Evolutionary conservation across 2,329 filamentous ascomycete species (phyloP).

Genomic region (Phoma sp.): DNA sequence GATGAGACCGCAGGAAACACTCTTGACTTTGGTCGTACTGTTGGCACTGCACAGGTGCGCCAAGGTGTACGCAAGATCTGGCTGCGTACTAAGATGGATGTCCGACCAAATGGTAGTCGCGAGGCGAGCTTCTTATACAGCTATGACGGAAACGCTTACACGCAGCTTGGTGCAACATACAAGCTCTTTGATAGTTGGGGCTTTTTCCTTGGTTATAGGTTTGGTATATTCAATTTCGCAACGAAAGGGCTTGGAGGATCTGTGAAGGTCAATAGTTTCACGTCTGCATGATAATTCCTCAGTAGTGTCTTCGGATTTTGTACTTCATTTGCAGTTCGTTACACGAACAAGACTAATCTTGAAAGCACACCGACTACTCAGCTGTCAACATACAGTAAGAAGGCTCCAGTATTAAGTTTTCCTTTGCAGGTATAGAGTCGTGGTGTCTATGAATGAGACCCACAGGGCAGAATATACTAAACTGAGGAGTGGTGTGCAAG

Average conservation of each 20-base stretch:
- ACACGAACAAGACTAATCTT: too few species aligned
- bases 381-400: too few species aligned
- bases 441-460: too few species aligned
- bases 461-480: too few species aligned
- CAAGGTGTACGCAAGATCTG: conserved; percentile 24
- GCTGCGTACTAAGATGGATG: conserved; percentile 30
- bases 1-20: conserved; percentile 32
- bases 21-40: conserved; percentile 14
- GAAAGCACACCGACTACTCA: too few species aligned
- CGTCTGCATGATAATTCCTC: neutral
- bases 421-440: too few species aligned
- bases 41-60: conserved; percentile 10
- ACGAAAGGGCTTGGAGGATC: conserved; percentile 14
- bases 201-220: conserved; percentile 40
- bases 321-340: too few species aligned
- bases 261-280: conserved; percentile 8
- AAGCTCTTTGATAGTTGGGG: conserved; percentile 29
- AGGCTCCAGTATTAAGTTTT: too few species aligned
- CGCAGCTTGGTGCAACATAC: conserved; percentile 23
- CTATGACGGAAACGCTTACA: conserved; percentile 19
- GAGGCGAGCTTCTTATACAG: conserved; percentile 33
- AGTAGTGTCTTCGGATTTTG: too few species aligned
- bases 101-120: conserved; percentile 27
- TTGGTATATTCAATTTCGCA: conserved; percentile 40
- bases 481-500: too few species aligned